Percentiles rank a stretch among this genome's conserved stretches.
Conservation (phyloP, 495 filamentous ascomycete species). For the Trichocladium uniseriatum region DNA sequence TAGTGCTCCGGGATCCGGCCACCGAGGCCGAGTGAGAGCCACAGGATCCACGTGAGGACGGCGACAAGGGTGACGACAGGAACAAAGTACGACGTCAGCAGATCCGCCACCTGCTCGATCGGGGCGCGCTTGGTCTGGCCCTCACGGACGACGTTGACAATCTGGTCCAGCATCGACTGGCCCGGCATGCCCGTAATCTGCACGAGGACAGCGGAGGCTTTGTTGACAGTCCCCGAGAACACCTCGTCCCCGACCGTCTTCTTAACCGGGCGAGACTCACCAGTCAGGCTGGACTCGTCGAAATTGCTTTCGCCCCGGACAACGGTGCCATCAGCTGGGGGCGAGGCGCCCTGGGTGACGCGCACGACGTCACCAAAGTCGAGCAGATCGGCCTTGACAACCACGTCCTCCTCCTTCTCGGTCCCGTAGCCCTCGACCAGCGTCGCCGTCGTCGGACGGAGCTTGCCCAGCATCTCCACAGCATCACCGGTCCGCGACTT, state of each 20-base stretch:
- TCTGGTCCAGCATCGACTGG: conserved; percentile 83
- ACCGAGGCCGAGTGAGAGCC: conserved; percentile 66
- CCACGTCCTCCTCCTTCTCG: conserved; percentile 24
- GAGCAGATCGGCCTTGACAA: conserved; percentile 60
- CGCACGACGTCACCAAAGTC: conserved; percentile 76
- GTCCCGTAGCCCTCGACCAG: conserved; percentile 44
- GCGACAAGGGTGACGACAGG: conserved; percentile 75
- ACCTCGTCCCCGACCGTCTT: conserved; percentile 65
- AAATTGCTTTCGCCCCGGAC: conserved; percentile 58
- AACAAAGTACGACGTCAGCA: conserved; percentile 81
- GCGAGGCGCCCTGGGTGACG: conserved; percentile 70
- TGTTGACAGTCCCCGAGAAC: conserved; percentile 81
- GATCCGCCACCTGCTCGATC: conserved; percentile 75
- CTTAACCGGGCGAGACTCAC: conserved; percentile 68
- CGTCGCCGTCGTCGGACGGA: conserved; percentile 71
- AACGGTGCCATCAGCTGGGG: conserved; percentile 73
- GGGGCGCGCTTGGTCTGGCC: conserved; percentile 83
- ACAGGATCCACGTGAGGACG: conserved; percentile 72
- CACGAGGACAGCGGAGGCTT: conserved; percentile 59
- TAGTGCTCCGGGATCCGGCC: conserved; percentile 58
- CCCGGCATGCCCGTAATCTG: conserved; percentile 62
- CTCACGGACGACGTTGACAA: conserved; percentile 82
- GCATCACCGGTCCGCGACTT: conserved; percentile 89
- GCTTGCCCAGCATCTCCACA: conserved; percentile 65
- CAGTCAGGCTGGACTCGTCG: conserved; percentile 85